phyloP scores from a whole-genome alignment of 495 filamentous ascomycete species.

The Penicillium longicatenatum region DNA sequence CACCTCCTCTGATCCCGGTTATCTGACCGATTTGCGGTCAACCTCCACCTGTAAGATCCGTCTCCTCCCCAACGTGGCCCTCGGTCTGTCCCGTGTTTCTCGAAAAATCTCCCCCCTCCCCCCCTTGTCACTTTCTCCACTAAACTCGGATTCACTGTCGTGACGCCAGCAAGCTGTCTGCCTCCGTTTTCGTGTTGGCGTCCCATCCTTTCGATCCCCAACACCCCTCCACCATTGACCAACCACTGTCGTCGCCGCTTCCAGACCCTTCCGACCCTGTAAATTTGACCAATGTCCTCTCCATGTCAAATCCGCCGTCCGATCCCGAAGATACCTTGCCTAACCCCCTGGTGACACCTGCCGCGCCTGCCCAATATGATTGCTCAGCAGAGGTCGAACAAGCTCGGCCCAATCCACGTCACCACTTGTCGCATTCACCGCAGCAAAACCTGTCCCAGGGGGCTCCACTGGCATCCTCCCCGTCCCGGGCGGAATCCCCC shows the following conservation, averaged over 20 bases:
- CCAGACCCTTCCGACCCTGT: slow-evolving; percentile 35
- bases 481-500: slow-evolving; percentile 46
- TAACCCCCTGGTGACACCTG: slow-evolving; percentile 54
- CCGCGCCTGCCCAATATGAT: slow-evolving; percentile 50
- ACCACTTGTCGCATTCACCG: slow-evolving; percentile 33
- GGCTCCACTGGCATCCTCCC: slow-evolving; percentile 34
- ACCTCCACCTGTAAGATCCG: slow-evolving; percentile 41
- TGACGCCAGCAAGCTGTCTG: slow-evolving; percentile 20
- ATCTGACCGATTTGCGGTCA: slow-evolving; percentile 18
- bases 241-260: slow-evolving; percentile 23
- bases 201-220: slow-evolving; percentile 2
- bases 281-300: slow-evolving; percentile 54
- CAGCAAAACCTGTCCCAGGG: slow-evolving; percentile 38
- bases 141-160: slow-evolving; percentile 22
- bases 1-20: slow-evolving; percentile 17
- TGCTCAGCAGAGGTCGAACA: slow-evolving; percentile 39
- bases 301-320: slow-evolving; percentile 57
- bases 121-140: slow-evolving; percentile 12
- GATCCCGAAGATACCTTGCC: slow-evolving; percentile 50
- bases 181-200: slow-evolving; percentile 11
- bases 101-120: slow-evolving; percentile 7
- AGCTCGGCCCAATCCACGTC: slow-evolving; percentile 45
- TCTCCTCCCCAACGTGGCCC: slow-evolving; percentile 37
- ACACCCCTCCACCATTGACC: slow-evolving; percentile 7
- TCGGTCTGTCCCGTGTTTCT: neutral